phyloP scores from a whole-genome alignment of 441 rosid species.

The Corymbia citriodora region DNA sequence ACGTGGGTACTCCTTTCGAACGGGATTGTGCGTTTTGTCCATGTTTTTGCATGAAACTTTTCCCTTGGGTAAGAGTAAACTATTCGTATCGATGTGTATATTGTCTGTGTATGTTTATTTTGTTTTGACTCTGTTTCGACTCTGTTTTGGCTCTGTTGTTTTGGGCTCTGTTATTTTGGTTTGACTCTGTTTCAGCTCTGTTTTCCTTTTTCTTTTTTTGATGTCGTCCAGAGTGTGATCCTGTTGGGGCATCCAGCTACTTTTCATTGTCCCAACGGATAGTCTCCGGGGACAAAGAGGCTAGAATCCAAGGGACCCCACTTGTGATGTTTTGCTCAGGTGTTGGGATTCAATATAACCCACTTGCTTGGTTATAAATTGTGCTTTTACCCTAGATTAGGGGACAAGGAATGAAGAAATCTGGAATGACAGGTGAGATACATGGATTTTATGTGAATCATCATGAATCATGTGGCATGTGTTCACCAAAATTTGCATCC shows the following conservation, averaged over 20 bases:
- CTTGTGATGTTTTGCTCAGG: neutral
- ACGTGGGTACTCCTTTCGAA: conserved; percentile 19
- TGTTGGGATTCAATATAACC: too few species aligned
- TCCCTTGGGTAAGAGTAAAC: neutral
- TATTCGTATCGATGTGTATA: neutral
- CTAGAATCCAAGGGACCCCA: neutral
- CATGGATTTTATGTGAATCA: neutral
- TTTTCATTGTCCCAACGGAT: neutral
- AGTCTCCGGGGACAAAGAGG: neutral
- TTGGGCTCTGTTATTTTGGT: neutral
- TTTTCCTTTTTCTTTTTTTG: neutral
- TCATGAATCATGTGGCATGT: neutral
- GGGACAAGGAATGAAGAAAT: neutral
- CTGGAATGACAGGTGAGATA: neutral
- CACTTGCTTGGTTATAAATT: neutral
- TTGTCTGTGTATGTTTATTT: neutral
- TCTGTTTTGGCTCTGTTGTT: too few species aligned
- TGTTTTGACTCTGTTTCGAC: neutral
- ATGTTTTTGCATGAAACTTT: neutral
- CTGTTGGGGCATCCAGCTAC: too few species aligned
- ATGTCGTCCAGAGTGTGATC: neutral
- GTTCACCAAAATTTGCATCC: too few species aligned
- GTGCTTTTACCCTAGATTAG: neutral
- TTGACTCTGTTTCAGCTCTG: too few species aligned
- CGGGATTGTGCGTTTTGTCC: neutral